Conservation (phyloP, 805 yeast genomes). For the Lachancea meyersii region DNA sequence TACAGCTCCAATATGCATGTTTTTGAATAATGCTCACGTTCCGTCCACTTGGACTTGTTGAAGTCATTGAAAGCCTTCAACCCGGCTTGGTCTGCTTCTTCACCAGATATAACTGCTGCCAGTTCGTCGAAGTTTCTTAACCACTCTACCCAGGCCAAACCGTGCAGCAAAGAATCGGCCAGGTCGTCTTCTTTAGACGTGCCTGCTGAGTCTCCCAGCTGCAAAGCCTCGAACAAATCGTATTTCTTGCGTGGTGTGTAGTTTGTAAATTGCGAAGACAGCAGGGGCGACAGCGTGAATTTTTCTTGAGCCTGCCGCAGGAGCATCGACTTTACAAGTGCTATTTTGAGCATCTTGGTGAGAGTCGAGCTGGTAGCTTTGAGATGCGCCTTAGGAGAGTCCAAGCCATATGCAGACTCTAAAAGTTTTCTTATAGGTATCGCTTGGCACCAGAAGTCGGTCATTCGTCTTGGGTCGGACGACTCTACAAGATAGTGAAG, state of each 20-base stretch:
- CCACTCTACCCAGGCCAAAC: conserved; percentile 45
- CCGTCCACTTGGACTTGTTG: neutral
- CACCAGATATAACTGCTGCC: neutral
- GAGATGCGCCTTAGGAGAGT: neutral
- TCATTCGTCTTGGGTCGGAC: conserved; percentile 29
- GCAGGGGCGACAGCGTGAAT: neutral
- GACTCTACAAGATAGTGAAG: conserved; percentile 14
- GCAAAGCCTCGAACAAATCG: conserved; percentile 57
- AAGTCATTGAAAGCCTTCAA: conserved; percentile 4
- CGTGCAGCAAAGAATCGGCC: conserved; percentile 61
- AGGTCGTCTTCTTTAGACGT: conserved; percentile 55
- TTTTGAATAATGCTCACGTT: neutral
- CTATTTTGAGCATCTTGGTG: conserved; percentile 9
- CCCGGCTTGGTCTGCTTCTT: neutral
- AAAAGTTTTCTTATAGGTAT: conserved; percentile 3
- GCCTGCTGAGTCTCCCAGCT: conserved; percentile 55
- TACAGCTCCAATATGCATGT: conserved; percentile 1
- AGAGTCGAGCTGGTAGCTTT: conserved; percentile 7
- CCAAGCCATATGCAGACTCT: neutral
- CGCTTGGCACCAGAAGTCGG: conserved; percentile 22
- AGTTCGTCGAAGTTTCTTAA: conserved; percentile 14
- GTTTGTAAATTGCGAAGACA: neutral
- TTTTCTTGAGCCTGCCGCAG: neutral
- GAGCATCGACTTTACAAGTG: conserved; percentile 5
- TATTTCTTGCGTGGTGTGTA: conserved; percentile 2